Evolutionary conservation across 768 basidiomycete genomes (phyloP), one percentile per base, ranked within the genome.

Genomic region (Nidularia sp.): DNA sequence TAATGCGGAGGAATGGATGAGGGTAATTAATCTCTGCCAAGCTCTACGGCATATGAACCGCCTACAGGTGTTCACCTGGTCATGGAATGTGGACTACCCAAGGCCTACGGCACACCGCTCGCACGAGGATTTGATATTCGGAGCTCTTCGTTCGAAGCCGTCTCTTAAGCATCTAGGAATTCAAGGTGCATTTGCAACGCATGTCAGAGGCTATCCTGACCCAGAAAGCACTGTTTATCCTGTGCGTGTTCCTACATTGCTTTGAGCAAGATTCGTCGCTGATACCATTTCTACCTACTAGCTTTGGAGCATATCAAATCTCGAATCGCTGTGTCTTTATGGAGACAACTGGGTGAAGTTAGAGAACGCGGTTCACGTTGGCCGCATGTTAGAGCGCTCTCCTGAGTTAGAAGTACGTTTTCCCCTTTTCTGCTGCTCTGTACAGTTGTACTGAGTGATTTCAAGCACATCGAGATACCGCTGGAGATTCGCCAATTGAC

Each of bases 51-150:
- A 77, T 54, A 78, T 79, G 77, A 58, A 60, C 9, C 61, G 64
- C 10, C 64, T 81, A 32, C 62, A 63, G 31, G 65, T 66, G 6
- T 78, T 81, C 55, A 72, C 67, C 9, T 81, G 79, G 79, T 62
- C 68, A 5, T 72, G 68, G 62, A 66, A 63, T 35, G 46, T 18
- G 15, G 32, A 13, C 53, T 34, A 15, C 33, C 22, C 34, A 29
- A n/a, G 42, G 31, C 69, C 71, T 13, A 69, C 69, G 9, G 59
- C 66, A 25, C 62, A 69, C 46, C 60, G 69, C 1, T 42, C 35
- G 5, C 71, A 74, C 43, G 79, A 79, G 60, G 69, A 74, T 34
- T 59, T 63, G 9, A 66, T 79, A 34, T 55, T 80, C 9, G 59
- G 57, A 3, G 66, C 62, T 6, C 60, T 79, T 9, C 34, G 57